Conservation (phyloP, 345 rosid species). For the Mercurialis annua region DNA sequence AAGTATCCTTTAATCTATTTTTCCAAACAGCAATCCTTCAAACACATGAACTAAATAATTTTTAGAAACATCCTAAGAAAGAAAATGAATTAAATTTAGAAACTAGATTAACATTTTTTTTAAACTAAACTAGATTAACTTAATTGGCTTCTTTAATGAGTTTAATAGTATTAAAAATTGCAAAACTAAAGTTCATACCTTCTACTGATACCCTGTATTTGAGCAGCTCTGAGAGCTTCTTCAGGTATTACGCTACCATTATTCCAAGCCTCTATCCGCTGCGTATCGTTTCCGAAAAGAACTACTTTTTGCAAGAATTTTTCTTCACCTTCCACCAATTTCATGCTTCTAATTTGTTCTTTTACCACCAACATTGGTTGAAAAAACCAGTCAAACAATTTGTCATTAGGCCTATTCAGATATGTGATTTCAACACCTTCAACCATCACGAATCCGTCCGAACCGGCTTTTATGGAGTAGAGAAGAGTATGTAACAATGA, state of each 20-base stretch:
- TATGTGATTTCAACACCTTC: slow-evolving; percentile 63
- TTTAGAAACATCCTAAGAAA: too few relatives aligned
- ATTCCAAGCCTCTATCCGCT: slow-evolving; percentile 57
- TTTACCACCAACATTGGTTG: slow-evolving; percentile 65
- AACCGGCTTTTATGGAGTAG: slow-evolving; percentile 55
- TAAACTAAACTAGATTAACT: too few relatives aligned
- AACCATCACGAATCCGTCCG: slow-evolving; percentile 51
- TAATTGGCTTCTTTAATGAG: too few relatives aligned
- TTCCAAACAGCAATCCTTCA: too few relatives aligned
- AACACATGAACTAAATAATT: too few relatives aligned
- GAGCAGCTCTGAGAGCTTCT: slow-evolving; percentile 68
- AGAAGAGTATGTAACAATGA: slow-evolving; percentile 54
- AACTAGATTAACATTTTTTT: too few relatives aligned
- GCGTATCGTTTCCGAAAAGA: slow-evolving; percentile 51
- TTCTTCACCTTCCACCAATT: slow-evolving; percentile 54
- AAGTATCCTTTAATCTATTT: too few relatives aligned
- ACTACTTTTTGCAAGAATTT: slow-evolving; percentile 57
- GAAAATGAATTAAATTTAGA: neutral
- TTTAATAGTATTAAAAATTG: neutral
- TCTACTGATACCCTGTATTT: slow-evolving; percentile 73
- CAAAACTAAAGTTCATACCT: slow-evolving; percentile 44
- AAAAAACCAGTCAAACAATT: slow-evolving; percentile 71
- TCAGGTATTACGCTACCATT: slow-evolving; percentile 42
- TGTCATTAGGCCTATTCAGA: slow-evolving; percentile 69
- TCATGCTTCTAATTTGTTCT: slow-evolving; percentile 61